phyloP scores from a whole-genome alignment of 83 land plant species.

The Picea mariana region DNA sequence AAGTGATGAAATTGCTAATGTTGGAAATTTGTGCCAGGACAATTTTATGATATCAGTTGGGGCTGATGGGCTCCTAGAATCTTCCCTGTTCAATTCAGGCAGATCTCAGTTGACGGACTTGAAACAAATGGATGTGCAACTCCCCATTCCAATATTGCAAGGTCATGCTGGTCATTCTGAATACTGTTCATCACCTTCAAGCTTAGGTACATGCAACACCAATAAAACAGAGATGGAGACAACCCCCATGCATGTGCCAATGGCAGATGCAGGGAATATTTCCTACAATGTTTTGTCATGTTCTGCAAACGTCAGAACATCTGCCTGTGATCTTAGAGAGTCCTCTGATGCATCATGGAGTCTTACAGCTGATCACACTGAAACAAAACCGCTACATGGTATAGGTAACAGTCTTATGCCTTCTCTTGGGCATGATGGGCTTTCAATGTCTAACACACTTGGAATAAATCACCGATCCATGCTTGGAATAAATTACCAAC shows the following conservation, averaged over 20 bases:
- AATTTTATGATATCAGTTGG: background rate
- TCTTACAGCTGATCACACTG: background rate
- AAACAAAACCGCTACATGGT: background rate
- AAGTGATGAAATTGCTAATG: background rate
- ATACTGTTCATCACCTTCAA: background rate
- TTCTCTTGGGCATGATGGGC: background rate
- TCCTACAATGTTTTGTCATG: background rate
- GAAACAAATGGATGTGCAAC: background rate
- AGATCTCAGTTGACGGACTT: too few relatives aligned
- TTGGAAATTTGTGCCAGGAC: background rate
- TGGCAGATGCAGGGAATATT: slow-evolving; percentile 1
- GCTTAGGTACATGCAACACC: background rate
- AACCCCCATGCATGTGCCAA: background rate
- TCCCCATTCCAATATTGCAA: background rate
- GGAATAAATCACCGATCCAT: background rate
- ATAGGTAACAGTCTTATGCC: background rate
- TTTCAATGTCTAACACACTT: background rate
- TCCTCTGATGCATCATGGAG: slow-evolving; percentile 3
- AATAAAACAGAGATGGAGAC: slow-evolving; percentile 6
- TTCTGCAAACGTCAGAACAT: background rate
- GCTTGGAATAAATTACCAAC: background rate
- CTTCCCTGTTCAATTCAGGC: background rate
- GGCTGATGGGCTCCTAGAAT: background rate
- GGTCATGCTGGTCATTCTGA: background rate
- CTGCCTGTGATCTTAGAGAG: background rate